Evolutionary conservation across 345 rosid genomes (phyloP).

Genomic region (Syzygium grande): DNA sequence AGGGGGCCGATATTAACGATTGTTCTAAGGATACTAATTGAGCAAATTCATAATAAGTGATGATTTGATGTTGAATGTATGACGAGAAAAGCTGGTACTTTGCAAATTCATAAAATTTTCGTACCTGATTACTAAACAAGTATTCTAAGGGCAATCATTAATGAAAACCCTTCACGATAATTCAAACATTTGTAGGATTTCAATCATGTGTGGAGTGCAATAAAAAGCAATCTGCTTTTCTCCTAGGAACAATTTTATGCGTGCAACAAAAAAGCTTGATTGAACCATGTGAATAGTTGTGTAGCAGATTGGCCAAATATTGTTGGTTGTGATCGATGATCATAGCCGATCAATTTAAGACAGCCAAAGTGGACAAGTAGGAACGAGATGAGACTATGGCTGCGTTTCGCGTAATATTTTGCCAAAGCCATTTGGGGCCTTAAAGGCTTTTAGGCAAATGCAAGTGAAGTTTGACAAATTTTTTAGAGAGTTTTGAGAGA

Average conservation of each 20-base stretch:
- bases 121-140: not conserved
- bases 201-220: not conserved
- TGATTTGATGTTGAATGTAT: not conserved
- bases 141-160: not conserved
- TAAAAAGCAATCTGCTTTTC: not conserved
- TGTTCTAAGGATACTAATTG: not conserved
- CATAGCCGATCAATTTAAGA: not conserved
- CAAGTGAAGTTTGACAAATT: no score
- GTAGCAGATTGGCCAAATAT: not conserved
- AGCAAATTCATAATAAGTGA: not conserved
- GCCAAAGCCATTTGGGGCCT: no score
- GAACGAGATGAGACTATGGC: not conserved
- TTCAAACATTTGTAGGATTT: not conserved
- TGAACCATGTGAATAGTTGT: not conserved
- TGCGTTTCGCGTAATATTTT: no score
- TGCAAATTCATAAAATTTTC: not conserved
- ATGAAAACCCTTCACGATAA: not conserved
- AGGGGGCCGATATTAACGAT: not conserved
- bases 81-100: no score
- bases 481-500: no score
- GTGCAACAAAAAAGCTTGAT: not conserved
- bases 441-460: no score
- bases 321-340: not conserved
- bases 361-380: not conserved
- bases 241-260: not conserved